Evolutionary conservation across 176 grass and related monocot species (phyloP).

Genomic region (Eleusine indica): DNA sequence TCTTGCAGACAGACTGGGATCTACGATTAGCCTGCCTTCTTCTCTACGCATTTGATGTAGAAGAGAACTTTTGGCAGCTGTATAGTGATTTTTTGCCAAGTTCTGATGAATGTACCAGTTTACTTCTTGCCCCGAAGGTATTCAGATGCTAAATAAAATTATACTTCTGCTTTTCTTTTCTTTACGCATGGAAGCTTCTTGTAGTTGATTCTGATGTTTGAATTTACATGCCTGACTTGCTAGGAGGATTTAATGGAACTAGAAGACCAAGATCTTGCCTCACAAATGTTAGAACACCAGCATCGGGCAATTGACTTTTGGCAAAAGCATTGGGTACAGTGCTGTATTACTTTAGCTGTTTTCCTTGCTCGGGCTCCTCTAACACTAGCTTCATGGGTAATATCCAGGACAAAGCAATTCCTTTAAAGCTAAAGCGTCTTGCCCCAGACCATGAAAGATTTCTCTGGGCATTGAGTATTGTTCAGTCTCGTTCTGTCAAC

Average conservation of each 20-base stretch:
- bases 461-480: conserved; percentile 91
- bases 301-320: conserved; percentile 87
- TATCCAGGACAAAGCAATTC: conserved; percentile 71
- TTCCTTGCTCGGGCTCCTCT: conserved; percentile 37
- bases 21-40: conserved; percentile 88
- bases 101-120: conserved; percentile 85
- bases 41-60: conserved; percentile 80
- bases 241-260: conserved; percentile 92
- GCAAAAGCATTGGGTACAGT: conserved; percentile 91
- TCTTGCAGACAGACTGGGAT: conserved; percentile 89
- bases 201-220: conserved; percentile 30
- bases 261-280: conserved; percentile 74
- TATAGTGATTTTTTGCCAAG: conserved; percentile 96
- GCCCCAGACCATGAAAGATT: conserved; percentile 84
- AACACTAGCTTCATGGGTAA: conserved; percentile 36
- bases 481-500: conserved; percentile 69
- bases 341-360: conserved; percentile 41
- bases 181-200: conserved; percentile 23
- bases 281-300: conserved; percentile 69
- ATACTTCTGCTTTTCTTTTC: neutral
- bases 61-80: conserved; percentile 89
- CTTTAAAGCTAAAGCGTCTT: conserved; percentile 92
- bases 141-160: conserved; percentile 26
- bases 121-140: conserved; percentile 89
- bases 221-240: conserved; percentile 37